A percentile compares a stretch with the other conserved stretches of the same genome.
Conservation (phyloP, 2,329 filamentous ascomycete genomes). For the Graphiopsis chlorocephala region DNA sequence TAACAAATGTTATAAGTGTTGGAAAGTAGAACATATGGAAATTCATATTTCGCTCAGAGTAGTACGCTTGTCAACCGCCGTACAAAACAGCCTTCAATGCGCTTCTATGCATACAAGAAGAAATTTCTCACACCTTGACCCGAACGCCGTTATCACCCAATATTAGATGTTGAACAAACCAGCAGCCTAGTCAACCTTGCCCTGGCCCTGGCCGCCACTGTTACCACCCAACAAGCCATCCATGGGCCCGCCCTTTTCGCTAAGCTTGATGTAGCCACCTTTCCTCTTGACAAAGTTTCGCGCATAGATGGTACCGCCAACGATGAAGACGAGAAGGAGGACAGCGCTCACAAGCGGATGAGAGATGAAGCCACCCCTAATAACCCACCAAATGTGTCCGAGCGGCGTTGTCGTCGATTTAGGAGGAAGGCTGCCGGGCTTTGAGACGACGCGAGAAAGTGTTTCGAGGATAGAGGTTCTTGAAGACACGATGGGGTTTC, state of each 20-base stretch:
- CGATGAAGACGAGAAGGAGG: conserved; percentile 54
- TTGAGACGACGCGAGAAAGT: conserved; percentile 66
- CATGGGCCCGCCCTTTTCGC: conserved; percentile 59
- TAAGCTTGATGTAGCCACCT: conserved; percentile 41
- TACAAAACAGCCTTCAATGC: not conserved
- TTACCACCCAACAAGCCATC: conserved; percentile 62
- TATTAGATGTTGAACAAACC: conserved; percentile 11
- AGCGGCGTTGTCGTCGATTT: conserved; percentile 75
- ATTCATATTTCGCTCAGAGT: conserved; percentile 10
- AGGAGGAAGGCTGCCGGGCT: conserved; percentile 67
- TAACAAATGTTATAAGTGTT: not conserved
- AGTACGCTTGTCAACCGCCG: conserved; percentile 2
- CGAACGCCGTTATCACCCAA: conserved; percentile 12
- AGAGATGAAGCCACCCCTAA: conserved; percentile 40
- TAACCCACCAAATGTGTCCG: conserved; percentile 62
- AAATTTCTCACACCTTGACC: conserved; percentile 1
- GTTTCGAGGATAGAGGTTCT: conserved; percentile 90
- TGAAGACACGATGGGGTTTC: conserved; percentile 83
- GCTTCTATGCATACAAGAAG: conserved; percentile 14
- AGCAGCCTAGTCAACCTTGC: conserved; percentile 28
- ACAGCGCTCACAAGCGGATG: conserved; percentile 51
- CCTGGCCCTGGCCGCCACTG: conserved; percentile 32
- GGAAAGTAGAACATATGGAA: not conserved
- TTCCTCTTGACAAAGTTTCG: conserved; percentile 32
- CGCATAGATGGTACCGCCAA: conserved; percentile 26